phyloP scores from a whole-genome alignment of 306 rosid species.

The Cucurbita pepo region DNA sequence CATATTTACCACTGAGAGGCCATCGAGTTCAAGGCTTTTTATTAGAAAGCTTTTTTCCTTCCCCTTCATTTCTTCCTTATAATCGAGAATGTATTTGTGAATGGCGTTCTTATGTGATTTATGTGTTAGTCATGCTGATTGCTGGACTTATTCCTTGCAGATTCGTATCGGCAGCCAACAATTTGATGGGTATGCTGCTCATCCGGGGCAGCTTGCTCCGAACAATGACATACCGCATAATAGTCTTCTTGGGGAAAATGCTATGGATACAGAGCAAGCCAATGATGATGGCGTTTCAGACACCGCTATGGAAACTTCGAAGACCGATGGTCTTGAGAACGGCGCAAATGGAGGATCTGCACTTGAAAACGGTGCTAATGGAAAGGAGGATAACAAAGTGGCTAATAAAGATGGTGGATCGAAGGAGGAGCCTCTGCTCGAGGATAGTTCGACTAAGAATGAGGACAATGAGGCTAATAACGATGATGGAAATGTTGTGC shows the following conservation, averaged over 20 bases:
- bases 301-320: background rate
- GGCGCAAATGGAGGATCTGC: conserved; percentile 2
- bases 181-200: background rate
- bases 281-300: background rate
- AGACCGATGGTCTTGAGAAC: background rate
- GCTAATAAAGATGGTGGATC: background rate
- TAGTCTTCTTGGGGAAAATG: background rate
- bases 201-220: conserved; percentile 1
- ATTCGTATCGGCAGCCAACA: conserved; percentile 6
- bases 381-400: background rate
- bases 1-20: background rate
- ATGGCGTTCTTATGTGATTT: background rate
- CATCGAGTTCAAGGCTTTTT: background rate
- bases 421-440: background rate
- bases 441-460: conserved; percentile 4
- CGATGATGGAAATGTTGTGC: conserved; percentile 3
- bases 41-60: background rate
- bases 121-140: background rate
- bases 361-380: conserved; percentile 1
- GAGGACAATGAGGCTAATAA: background rate
- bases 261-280: conserved; percentile 2
- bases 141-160: conserved; percentile 2
- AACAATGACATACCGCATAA: conserved; percentile 1
- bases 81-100: background rate
- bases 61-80: background rate